Base-by-base conservation (phyloP, 148 eudicot species). In the Polygonum maritimum region DNA sequence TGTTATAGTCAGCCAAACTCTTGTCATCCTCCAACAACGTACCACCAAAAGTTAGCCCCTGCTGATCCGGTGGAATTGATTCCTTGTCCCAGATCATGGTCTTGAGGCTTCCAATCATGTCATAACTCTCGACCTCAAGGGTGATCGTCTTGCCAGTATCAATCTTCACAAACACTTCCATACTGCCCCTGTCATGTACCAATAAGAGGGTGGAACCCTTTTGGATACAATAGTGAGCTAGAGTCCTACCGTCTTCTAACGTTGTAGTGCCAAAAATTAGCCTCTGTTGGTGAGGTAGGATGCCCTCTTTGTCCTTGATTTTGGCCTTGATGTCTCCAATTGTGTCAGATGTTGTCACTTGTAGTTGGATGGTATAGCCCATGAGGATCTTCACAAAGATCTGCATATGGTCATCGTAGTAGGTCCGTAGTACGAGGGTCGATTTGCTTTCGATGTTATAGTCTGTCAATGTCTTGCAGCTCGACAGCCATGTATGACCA, bases 291-390 rank as follows among this genome's bases (percentile, higher is more conserved):
- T 21, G 3, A 16, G 19, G 79, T 3, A 76, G 76, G 16, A 80
- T 71, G 0, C 82, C 82, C 5, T 80, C 79, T 62, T 80, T 80
- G 45, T 80, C 58, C 75, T 80, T 2, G 75, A 78, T 18, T 80
- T 80, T 44, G 52, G 15, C 2, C 52, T 48, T 48, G 52, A 48
- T 76, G 12, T 48, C 13, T 48, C 13, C 13, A 48, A 48, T 48
- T 48, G 54, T 16, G 31, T 55, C 62, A 0, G 71, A 76, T 35
- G 26, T 76, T 8, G 76, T 78, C 0, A 80, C 82, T 14, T 80
- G 78, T 0, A 80, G 63, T 2, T 71, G 76, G 14, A 80, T n/a
- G 62, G 31, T 18, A 19, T 21, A 5, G 26, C 31, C 62, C 62
- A 0, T 6, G 62, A n/a, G 8, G 31, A 31, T 55, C 31, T n/a